phyloP scores from a whole-genome alignment of 2,329 filamentous ascomycete species.

The Macroventuria anomochaeta region DNA sequence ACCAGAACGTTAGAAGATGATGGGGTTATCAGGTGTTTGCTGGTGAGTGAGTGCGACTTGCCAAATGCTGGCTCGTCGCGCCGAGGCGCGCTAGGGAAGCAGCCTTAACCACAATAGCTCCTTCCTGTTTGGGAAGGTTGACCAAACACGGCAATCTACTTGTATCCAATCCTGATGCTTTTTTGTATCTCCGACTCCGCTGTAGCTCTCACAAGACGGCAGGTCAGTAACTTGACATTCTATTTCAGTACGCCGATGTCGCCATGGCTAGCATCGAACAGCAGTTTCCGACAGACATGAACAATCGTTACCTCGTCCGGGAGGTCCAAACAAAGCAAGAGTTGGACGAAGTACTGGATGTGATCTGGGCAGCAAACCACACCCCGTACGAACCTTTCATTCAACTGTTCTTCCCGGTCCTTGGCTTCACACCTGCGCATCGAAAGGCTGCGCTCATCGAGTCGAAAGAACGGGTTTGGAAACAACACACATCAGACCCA shows the following conservation, averaged over 20 bases:
- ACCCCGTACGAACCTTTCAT: conserved; percentile 45
- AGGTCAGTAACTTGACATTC: conserved; percentile 16
- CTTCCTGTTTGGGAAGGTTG: conserved; percentile 33
- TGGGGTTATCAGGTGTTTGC: conserved; percentile 20
- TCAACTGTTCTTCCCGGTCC: conserved; percentile 44
- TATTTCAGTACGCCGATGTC: conserved; percentile 26
- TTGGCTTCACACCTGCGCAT: conserved; percentile 36
- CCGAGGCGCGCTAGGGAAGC: conserved; percentile 28
- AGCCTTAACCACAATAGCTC: conserved; percentile 19
- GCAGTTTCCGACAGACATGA: conserved; percentile 22
- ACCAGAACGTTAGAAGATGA: conserved; percentile 23
- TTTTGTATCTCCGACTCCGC: conserved; percentile 37
- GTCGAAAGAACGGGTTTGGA: conserved; percentile 43
- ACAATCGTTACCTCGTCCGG: conserved; percentile 33
- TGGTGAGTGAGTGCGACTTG: conserved; percentile 28
- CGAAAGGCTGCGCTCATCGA: conserved; percentile 36
- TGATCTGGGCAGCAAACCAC: conserved; percentile 47
- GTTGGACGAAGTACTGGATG: conserved; percentile 39
- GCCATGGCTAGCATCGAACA: conserved; percentile 30
- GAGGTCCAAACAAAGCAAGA: conserved; percentile 37
- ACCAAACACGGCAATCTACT: conserved; percentile 33
- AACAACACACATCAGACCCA: conserved; percentile 31
- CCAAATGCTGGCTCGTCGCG: conserved; percentile 22
- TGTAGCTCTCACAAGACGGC: conserved; percentile 28
- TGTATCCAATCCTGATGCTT: conserved; percentile 27